Evolutionary conservation across 768 basidiomycete species (phyloP).

Genomic region (Tylopilus rubrobrunneus): DNA sequence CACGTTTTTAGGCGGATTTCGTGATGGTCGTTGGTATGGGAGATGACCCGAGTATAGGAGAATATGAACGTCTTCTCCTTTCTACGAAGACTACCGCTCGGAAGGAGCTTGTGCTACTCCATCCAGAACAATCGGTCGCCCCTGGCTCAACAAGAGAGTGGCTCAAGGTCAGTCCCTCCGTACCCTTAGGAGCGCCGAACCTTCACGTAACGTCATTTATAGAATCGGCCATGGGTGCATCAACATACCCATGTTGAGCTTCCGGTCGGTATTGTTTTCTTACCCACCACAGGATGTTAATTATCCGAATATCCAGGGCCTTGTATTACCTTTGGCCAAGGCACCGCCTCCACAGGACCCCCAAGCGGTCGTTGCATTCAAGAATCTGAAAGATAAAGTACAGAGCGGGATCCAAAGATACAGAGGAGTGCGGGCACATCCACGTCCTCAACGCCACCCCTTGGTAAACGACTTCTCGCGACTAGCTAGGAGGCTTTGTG

Average conservation of each 20-base stretch:
- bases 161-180: slow-evolving; percentile 64
- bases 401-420: slow-evolving; percentile 88
- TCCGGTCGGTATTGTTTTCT: slow-evolving; percentile 45
- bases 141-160: slow-evolving; percentile 94
- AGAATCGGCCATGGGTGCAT: slow-evolving; percentile 96
- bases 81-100: slow-evolving; percentile 98
- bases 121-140: slow-evolving; percentile 83
- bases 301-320: slow-evolving; percentile 47
- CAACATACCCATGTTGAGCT: slow-evolving; percentile 95
- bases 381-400: slow-evolving; percentile 89
- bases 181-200: background rate
- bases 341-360: slow-evolving; percentile 68
- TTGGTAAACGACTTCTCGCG: slow-evolving; percentile 91
- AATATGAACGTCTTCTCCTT: slow-evolving; percentile 89
- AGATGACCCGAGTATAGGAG: slow-evolving; percentile 85
- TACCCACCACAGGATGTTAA: background rate
- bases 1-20: slow-evolving; percentile 67
- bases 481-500: slow-evolving; percentile 86
- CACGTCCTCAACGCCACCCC: slow-evolving; percentile 70
- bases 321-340: slow-evolving; percentile 65
- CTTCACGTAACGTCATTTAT: slow-evolving; percentile 3
- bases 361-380: slow-evolving; percentile 83
- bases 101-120: slow-evolving; percentile 92
- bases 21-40: slow-evolving; percentile 94
- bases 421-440: slow-evolving; percentile 57